Evolutionary conservation across 768 basidiomycete genomes (phyloP).

Genomic region (Lactifluus rugatus): DNA sequence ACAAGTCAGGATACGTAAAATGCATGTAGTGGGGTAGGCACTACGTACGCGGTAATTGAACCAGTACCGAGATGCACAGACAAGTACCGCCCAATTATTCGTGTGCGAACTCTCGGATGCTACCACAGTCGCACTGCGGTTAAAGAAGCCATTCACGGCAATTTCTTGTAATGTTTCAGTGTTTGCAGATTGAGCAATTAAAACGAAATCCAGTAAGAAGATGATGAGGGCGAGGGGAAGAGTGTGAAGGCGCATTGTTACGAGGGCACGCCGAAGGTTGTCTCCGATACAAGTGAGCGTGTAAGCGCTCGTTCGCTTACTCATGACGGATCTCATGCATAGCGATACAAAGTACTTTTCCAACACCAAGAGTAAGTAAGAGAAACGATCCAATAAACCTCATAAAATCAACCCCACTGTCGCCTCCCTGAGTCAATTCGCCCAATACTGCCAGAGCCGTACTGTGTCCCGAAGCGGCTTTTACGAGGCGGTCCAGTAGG

Average conservation of each 20-base stretch:
- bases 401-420: constrained; percentile 1
- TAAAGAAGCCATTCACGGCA: constrained; percentile 6
- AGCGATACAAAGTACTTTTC: too few species aligned
- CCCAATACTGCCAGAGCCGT: constrained; percentile 2
- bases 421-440: constrained; percentile 3
- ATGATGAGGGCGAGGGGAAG: neutral
- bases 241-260: neutral
- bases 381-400: neutral
- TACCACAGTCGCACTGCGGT: neutral
- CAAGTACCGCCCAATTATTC: constrained; percentile 98
- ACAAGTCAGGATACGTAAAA: neutral
- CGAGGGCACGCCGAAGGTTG: neutral
- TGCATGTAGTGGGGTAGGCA: neutral
- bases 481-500: constrained; percentile 9
- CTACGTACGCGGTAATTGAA: constrained; percentile 90
- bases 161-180: neutral
- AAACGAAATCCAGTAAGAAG: neutral
- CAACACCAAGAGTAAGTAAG: neutral
- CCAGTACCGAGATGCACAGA: constrained; percentile 92
- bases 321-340: too few species aligned
- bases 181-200: neutral
- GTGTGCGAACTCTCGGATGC: constrained; percentile 47
- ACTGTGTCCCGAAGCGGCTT: constrained; percentile 10
- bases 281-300: neutral
- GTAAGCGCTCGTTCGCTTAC: neutral